These are phyloP conservation scores for Alopecurus myosuroides DNA, from an alignment of 176 grass and related monocot genomes.

Conservation along the genomic window DNA sequence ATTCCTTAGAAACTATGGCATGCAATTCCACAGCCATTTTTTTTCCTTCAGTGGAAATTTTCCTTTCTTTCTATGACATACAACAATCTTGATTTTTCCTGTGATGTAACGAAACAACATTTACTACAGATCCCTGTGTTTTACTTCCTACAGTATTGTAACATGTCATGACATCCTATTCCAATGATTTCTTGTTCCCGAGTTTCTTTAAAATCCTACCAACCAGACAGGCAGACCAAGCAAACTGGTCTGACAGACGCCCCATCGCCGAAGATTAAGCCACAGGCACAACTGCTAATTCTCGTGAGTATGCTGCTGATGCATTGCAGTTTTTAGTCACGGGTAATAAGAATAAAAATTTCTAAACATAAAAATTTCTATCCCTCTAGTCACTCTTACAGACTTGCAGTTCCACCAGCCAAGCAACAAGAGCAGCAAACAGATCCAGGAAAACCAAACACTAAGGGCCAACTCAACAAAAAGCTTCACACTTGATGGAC, in stretches of 20 bases:
- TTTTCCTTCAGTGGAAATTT: too few species aligned
- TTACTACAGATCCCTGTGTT: too few species aligned
- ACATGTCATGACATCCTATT: too few species aligned
- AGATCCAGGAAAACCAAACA: background rate
- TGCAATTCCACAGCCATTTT: too few species aligned
- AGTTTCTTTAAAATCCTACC: too few species aligned
- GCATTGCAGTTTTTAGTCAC: background rate
- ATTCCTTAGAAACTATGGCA: too few species aligned
- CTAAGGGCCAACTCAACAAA: conserved; percentile 19
- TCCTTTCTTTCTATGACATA: too few species aligned
- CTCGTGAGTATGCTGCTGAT: background rate
- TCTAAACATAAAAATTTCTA: conserved; percentile 24
- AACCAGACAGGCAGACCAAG: background rate
- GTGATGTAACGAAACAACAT: too few species aligned
- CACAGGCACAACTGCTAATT: background rate
- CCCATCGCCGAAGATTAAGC: background rate
- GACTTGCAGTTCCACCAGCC: conserved; percentile 7
- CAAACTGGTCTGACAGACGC: background rate
- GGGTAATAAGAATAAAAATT: background rate
- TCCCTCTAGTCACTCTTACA: conserved; percentile 16
- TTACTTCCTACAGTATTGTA: too few species aligned
- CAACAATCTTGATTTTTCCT: too few species aligned
- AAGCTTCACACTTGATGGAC: conserved; percentile 9
- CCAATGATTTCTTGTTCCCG: too few species aligned
- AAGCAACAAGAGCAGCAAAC: background rate